These are phyloP conservation scores for Amesomyces nigricolor DNA, from an alignment of 2,329 filamentous ascomycete species.

Conservation along the genomic window DNA sequence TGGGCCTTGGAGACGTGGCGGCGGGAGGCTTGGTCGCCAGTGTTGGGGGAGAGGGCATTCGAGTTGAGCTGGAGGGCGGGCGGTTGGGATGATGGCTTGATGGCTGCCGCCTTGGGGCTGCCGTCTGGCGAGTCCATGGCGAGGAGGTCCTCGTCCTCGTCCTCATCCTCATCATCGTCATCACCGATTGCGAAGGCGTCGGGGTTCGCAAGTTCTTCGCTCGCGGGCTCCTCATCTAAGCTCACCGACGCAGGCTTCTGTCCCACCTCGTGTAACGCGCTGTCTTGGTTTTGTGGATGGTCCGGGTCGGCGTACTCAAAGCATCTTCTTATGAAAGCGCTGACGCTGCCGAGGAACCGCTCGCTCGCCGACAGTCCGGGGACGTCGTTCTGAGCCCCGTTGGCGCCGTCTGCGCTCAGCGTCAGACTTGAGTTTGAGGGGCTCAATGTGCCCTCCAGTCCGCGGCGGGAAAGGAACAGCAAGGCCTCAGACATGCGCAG, in stretches of 20 bases:
- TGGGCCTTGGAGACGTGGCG: constrained; percentile 55
- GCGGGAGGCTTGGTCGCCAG: constrained; percentile 29
- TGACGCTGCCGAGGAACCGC: constrained; percentile 85
- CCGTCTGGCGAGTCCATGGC: constrained; percentile 47
- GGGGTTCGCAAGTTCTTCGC: constrained; percentile 32
- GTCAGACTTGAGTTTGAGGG: constrained; percentile 56
- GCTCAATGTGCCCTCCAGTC: constrained; percentile 68
- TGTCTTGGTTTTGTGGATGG: constrained; percentile 55
- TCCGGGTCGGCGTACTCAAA: constrained; percentile 98
- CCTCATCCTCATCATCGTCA: constrained; percentile 52
- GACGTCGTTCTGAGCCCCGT: constrained; percentile 36
- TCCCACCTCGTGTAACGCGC: constrained; percentile 25
- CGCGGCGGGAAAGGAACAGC: constrained; percentile 83
- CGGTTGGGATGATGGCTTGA: constrained; percentile 20
- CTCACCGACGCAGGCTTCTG: constrained; percentile 25
- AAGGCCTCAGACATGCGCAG: constrained; percentile 89
- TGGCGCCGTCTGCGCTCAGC: constrained; percentile 37
- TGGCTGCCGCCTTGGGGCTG: constrained; percentile 34
- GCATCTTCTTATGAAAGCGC: constrained; percentile 89
- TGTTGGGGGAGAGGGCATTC: constrained; percentile 18
- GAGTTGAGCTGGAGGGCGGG: constrained; percentile 25
- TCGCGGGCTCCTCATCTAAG: constrained; percentile 28
- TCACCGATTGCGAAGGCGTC: constrained; percentile 70
- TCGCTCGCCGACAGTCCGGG: constrained; percentile 66
- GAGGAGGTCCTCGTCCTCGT: constrained; percentile 49